Evolutionary conservation across 2,329 filamentous ascomycete species (phyloP), one percentile per base, ranked within the genome.

Genomic region (Colletotrichum gigasporum): DNA sequence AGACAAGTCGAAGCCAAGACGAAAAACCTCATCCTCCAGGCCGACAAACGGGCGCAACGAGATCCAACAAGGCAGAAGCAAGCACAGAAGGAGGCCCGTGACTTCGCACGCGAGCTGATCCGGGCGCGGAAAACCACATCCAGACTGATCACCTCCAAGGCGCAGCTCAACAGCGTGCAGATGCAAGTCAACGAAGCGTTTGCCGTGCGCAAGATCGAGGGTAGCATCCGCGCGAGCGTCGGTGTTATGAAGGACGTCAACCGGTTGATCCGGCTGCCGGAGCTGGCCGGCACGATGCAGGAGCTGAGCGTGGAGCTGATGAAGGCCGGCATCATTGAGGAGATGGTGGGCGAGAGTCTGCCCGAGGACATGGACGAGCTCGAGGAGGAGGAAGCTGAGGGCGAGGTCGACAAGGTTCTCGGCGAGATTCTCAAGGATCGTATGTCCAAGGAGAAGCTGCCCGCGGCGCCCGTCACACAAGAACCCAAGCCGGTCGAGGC

Each of bases 171-270:
- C 75, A 95, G 91, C 69, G 95, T 99, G 42, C 91, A 95, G 78
- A 97, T 98, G 94, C 96, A 98, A 80, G 95, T 99, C 73, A 93
- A 94, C 73, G 95, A 98, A 81, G 94, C 96, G 2, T 98, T 98
- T 78, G 92, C 93, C 2, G 90, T 98, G 71, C 90, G 93, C 70
- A 97, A 97, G 84, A 98, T 99, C 68, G 94, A 98, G 79, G 95
- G 94, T 45, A 94, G 91, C 72, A 94, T 99, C 73, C 87, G 88
- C 69, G 90, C 91, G 41, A 93, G 90, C 71, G 94, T 95, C 8
- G 91, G 92, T 44, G 94, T 99, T 70, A 98, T 99, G 96, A 95
- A 94, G 79, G 94, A 98, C 76, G 93, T 99, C 64, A 98, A 98
- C 77, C 87, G 85, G 14, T 83, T 98, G 24, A 89, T 97, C 51